Evolutionary conservation across 768 basidiomycete species (phyloP), one percentile per base, ranked within the genome.

Genomic region (Auriscalpium vulgare): DNA sequence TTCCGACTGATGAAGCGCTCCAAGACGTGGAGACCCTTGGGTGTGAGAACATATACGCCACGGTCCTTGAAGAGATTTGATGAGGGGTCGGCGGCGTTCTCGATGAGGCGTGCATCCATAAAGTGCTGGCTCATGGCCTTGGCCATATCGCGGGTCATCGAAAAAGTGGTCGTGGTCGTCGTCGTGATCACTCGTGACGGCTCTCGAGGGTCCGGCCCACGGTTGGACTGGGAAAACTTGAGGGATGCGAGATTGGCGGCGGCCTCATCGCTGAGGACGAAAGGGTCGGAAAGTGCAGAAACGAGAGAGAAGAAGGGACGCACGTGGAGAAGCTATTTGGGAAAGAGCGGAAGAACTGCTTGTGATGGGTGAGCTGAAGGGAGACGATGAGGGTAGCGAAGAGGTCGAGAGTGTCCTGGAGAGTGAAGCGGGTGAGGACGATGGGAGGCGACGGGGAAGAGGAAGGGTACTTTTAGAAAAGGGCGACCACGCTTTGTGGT

Each of bases 1-100:
- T 99, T 98, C 79, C 95, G 97, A 71, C 87, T 89, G 76, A 98
- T 97, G 78, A 99, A 99, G n/a, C 97, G 87, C 68, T 99, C 97
- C 61, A 99, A 85, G 65, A 99, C 91, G 66, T 99, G 97, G 51
- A 98, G 85, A 52, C 97, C 97, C 75, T 99, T 99, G 14, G 97
- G 91, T 11, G 97, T 98, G 67, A 97, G 80, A 66, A 87, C 81
- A 73, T 94, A 99, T 56, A 97, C 88, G 58, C 95, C 95, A 53
- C 97, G 88, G 65, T 99, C 97, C 75, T 97, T 97, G 86, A 99
- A 99, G 43, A 90, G 79, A 63, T 87, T 86, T 14, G 88, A 88
- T 21, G 80, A 78, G 37, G 88, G 87, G 72, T 99, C 97, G 16
- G 91, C 83, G 14, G 93, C 95, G 68, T 97, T 97, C 73, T 97